These are phyloP conservation scores for Globisporangium rhizosaccharum DNA, from an alignment of 352 stramenopile species.

Conservation along the genomic window DNA sequence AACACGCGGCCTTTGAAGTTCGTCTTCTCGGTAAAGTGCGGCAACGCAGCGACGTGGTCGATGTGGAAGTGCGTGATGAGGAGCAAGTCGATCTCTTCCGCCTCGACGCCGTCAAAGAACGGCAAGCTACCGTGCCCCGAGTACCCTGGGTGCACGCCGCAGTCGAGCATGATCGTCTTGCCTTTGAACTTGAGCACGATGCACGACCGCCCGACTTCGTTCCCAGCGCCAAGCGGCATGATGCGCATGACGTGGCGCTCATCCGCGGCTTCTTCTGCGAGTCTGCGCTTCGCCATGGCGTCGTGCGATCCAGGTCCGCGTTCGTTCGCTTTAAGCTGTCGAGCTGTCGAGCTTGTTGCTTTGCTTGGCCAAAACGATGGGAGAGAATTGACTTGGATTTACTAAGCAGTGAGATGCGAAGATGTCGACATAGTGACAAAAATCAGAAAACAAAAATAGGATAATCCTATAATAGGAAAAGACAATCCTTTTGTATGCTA, in stretches of 20 bases:
- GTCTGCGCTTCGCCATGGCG: slow-evolving; percentile 64
- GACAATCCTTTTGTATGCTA: too few relatives aligned
- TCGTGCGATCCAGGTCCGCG: too few relatives aligned
- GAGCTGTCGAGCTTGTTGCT: too few relatives aligned
- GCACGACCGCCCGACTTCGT: slow-evolving; percentile 99
- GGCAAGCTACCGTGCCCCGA: slow-evolving; percentile 95
- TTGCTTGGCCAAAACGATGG: too few relatives aligned
- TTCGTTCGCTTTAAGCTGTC: too few relatives aligned
- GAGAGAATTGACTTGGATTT: too few relatives aligned
- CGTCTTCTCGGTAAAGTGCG: slow-evolving; percentile 99
- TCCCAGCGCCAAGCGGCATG: slow-evolving; percentile 95
- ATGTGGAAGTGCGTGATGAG: slow-evolving; percentile 99
- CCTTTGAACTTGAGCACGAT: slow-evolving; percentile 99
- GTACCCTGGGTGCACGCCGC: slow-evolving; percentile 89
- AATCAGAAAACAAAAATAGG: too few relatives aligned
- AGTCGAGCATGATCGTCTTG: slow-evolving; percentile 97
- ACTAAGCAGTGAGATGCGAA: too few relatives aligned
- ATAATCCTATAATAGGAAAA: too few relatives aligned
- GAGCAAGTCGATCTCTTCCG: slow-evolving; percentile 94
- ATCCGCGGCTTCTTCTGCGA: slow-evolving; percentile 67
- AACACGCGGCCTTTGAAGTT: slow-evolving; percentile 97
- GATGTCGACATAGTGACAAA: too few relatives aligned
- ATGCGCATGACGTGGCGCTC: slow-evolving; percentile 91
- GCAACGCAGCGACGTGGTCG: slow-evolving; percentile 98
- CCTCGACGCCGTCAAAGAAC: slow-evolving; percentile 97